A percentile compares a stretch with the other conserved stretches of the same genome.
phyloP scores from a whole-genome alignment of 768 basidiomycete genomes.

The Agaricus sinodeliciosus region DNA sequence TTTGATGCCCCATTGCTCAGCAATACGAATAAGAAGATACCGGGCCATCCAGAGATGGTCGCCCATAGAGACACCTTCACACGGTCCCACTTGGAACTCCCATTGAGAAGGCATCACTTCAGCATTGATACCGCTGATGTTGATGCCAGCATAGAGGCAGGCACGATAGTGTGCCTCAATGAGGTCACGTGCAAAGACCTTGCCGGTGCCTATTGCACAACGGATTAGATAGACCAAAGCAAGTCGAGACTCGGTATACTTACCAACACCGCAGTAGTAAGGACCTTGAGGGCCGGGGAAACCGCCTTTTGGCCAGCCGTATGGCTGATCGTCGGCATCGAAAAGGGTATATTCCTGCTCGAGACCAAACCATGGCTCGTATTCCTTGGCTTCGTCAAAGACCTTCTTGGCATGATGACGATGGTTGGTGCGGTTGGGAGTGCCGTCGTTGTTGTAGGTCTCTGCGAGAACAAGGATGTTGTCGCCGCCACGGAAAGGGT shows the following conservation, averaged over 20 bases:
- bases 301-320: slow-evolving; percentile 97
- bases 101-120: slow-evolving; percentile 99
- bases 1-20: slow-evolving; percentile 96
- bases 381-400: slow-evolving; percentile 86
- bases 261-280: slow-evolving; percentile 99
- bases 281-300: slow-evolving; percentile 99
- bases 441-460: slow-evolving; percentile 98
- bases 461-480: slow-evolving; percentile 97
- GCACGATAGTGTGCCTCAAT: slow-evolving; percentile 99
- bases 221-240: slow-evolving; percentile 13
- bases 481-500: slow-evolving; percentile 98
- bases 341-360: slow-evolving; percentile 99
- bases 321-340: slow-evolving; percentile 84
- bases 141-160: slow-evolving; percentile 90
- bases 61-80: slow-evolving; percentile 96
- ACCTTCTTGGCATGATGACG: slow-evolving; percentile 91
- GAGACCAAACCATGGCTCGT: slow-evolving; percentile 92
- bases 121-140: slow-evolving; percentile 99
- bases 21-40: slow-evolving; percentile 90
- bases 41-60: slow-evolving; percentile 99
- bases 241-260: slow-evolving; percentile 17
- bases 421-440: slow-evolving; percentile 94
- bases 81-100: slow-evolving; percentile 99
- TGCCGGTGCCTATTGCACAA: slow-evolving; percentile 70
- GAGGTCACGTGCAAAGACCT: slow-evolving; percentile 96